These are phyloP conservation scores for Hymenoscyphus scutula DNA, from an alignment of 2,329 filamentous ascomycete genomes.

Conservation along the genomic window DNA sequence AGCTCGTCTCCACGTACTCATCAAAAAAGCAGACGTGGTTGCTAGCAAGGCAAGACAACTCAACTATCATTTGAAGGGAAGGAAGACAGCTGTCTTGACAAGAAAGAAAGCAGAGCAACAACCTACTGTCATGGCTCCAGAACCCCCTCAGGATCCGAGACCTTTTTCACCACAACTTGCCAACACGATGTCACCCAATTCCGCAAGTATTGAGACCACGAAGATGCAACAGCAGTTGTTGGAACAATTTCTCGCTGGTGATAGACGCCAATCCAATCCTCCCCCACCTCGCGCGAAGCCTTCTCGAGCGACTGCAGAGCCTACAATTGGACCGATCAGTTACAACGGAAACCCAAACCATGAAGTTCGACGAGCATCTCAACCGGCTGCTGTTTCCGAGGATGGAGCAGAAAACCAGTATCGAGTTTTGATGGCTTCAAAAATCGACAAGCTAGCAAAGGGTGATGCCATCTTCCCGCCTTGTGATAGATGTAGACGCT, in stretches of 20 bases:
- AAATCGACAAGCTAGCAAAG: constrained; percentile 71
- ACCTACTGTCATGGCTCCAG: constrained; percentile 18
- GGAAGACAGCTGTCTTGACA: constrained; percentile 68
- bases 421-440: constrained; percentile 66
- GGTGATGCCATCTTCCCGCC: constrained; percentile 77
- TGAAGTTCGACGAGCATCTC: constrained; percentile 32
- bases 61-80: constrained; percentile 75
- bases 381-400: constrained; percentile 25
- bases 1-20: constrained; percentile 71
- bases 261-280: constrained; percentile 24
- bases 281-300: constrained; percentile 23
- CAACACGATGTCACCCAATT: constrained; percentile 40
- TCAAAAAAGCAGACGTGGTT: constrained; percentile 75
- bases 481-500: constrained; percentile 77
- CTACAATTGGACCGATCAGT: constrained; percentile 15
- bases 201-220: constrained; percentile 24
- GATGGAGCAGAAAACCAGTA: constrained; percentile 39
- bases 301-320: constrained; percentile 14
- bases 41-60: constrained; percentile 72
- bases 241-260: constrained; percentile 47
- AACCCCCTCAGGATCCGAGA: constrained; percentile 10
- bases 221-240: constrained; percentile 53
- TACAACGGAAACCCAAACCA: constrained; percentile 20
- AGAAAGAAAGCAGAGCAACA: constrained; percentile 48
- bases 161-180: constrained; percentile 27